A percentile compares a stretch with the other conserved stretches of the same genome.
These are phyloP conservation scores for Solanum medicagineum DNA, from an alignment of 257 asterid genomes.

Conservation along the genomic window DNA sequence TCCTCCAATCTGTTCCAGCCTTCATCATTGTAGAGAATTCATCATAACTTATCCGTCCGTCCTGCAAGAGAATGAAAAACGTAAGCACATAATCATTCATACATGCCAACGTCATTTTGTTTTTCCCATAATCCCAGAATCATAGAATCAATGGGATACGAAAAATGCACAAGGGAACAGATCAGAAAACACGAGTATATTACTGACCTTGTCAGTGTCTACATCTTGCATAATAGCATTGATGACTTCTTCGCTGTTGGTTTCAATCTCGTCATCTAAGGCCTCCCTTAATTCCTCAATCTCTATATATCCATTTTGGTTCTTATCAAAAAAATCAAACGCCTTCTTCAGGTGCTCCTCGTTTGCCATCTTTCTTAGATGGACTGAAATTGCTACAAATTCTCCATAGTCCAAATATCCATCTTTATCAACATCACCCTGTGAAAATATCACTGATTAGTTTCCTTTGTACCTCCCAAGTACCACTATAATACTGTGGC, in stretches of 20 bases:
- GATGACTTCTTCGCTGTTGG: conserved; percentile 47
- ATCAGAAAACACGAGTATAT: neutral
- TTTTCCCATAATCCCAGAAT: neutral
- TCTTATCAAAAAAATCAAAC: conserved; percentile 45
- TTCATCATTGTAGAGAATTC: conserved; percentile 43
- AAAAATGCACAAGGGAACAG: neutral
- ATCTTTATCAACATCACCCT: conserved; percentile 61
- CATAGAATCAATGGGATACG: neutral
- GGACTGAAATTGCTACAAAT: conserved; percentile 55
- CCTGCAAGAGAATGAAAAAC: conserved; percentile 12
- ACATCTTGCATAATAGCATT: conserved; percentile 60
- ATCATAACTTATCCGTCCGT: conserved; percentile 37
- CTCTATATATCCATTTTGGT: conserved; percentile 48
- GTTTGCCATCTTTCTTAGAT: conserved; percentile 49
- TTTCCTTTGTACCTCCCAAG: neutral
- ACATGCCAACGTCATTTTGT: neutral
- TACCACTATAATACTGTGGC: neutral
- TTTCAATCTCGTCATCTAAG: conserved; percentile 43
- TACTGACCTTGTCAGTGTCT: conserved; percentile 53
- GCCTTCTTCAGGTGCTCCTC: conserved; percentile 55
- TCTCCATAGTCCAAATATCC: conserved; percentile 50
- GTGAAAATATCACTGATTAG: neutral
- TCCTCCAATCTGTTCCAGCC: conserved; percentile 47
- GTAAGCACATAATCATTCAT: neutral
- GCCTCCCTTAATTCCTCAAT: conserved; percentile 48